Evolutionary conservation across 2,329 filamentous ascomycete species (phyloP), one percentile per base, ranked within the genome.

Genomic region (Helminthosporium solani): DNA sequence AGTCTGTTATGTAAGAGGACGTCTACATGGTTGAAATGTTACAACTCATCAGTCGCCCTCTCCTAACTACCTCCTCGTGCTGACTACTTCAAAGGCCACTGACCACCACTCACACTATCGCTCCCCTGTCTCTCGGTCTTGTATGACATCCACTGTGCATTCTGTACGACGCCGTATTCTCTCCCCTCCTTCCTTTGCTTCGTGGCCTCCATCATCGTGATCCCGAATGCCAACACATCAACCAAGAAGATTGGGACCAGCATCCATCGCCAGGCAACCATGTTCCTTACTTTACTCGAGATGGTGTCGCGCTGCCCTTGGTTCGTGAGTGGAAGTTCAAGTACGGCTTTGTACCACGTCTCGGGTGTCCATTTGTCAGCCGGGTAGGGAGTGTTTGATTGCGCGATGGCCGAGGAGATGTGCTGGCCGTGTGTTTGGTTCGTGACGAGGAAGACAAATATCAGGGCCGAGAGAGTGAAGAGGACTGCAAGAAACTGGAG

Each of bases 181-280:
- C 27, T 34, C 40, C 7, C 25, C 12, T 47, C 43, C 49, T 55
- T 63, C 31, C 59, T 50, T 41, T 60, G 61, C 45, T 47, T 53
- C 27, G 56, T 25, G 50, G 57, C 50, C 34, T 56, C 58, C 21
- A 49, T 9, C 3, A 40, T 50, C 7, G 60, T 46, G 12, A 62
- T 40, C 28, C 44, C 43, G 33, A 61, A 56, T 15, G 52, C 54
- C n/a, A 52, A 21, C 21, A 58, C 35, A 45, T 63, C 62, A 39
- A 52, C 50, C 20, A 61, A 18, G 27, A 66, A 57, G 33, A 67
- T 60, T 8, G 62, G 61, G 20, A 67, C 45, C 16, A 66, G 44
- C 46, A 66, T 63, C 62, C 63, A 67, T 27, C 58, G 56, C 64
- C 64, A 67, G n/a, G 58, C 61, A 9, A 57, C 57, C 60, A 66